A percentile compares a stretch with the other conserved stretches of the same genome.
These are phyloP conservation scores for Talaromyces amestolkiae DNA, from an alignment of 2,329 filamentous ascomycete species.

Conservation along the genomic window DNA sequence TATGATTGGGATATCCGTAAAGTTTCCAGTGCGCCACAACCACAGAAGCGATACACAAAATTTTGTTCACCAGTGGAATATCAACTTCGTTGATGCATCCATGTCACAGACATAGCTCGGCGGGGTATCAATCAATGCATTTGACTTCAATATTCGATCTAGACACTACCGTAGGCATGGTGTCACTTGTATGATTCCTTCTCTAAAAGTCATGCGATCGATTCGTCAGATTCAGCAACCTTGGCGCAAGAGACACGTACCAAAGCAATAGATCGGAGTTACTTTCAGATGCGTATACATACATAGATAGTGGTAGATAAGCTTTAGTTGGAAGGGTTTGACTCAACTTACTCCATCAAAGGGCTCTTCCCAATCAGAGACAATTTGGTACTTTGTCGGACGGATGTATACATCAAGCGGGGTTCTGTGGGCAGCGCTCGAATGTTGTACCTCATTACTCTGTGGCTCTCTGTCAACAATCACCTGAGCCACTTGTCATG, in stretches of 20 bases:
- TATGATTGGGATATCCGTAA: background rate
- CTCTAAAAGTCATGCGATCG: background rate
- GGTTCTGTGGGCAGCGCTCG: background rate
- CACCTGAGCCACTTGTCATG: background rate
- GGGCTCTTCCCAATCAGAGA: background rate
- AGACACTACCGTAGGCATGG: background rate
- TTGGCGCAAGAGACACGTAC: background rate
- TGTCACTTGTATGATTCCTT: background rate
- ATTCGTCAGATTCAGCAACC: background rate
- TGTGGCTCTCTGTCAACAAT: background rate
- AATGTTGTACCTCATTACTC: background rate
- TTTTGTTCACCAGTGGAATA: background rate
- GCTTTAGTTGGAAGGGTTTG: background rate
- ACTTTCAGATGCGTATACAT: background rate
- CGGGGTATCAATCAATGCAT: background rate
- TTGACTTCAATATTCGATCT: background rate
- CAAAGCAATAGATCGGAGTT: background rate
- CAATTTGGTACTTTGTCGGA: background rate
- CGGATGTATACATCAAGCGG: slow-evolving; percentile 5
- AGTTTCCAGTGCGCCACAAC: background rate
- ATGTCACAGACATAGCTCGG: background rate
- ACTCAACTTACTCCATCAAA: background rate
- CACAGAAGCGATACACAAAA: background rate
- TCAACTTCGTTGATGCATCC: background rate
- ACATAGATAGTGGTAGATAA: background rate